Evolutionary conservation across 1,284 basidiomycete species (phyloP).

Genomic region (Irpex sp.): DNA sequence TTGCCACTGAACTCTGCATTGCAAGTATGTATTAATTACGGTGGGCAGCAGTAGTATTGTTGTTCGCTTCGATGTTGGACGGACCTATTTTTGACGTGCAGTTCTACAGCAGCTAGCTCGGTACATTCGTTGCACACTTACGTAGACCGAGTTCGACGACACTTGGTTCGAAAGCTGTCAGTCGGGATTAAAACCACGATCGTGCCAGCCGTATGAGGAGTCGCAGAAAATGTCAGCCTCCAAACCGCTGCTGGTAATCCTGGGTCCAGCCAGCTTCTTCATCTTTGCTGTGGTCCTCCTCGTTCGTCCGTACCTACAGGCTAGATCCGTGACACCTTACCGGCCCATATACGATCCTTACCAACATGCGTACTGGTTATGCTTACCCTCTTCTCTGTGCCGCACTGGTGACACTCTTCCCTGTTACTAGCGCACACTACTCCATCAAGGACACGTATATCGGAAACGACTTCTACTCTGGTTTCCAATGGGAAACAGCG

Average conservation of each 20-base stretch:
- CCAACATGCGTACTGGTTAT: slow-evolving; percentile 24
- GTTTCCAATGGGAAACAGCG: slow-evolving; percentile 42
- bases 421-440: slow-evolving; percentile 22
- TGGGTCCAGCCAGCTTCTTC: slow-evolving; percentile 18
- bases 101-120: too few relatives aligned
- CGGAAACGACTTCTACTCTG: slow-evolving; percentile 39
- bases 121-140: too few relatives aligned
- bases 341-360: slow-evolving; percentile 13
- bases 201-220: not conserved
- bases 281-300: slow-evolving; percentile 27
- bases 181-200: not conserved
- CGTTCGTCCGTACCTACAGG: slow-evolving; percentile 19
- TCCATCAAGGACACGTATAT: slow-evolving; percentile 28
- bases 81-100: too few relatives aligned
- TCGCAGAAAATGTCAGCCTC: not conserved
- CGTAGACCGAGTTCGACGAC: too few relatives aligned
- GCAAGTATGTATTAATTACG: too few relatives aligned
- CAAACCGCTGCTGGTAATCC: slow-evolving; percentile 2
- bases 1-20: too few relatives aligned
- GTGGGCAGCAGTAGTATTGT: too few relatives aligned
- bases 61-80: too few relatives aligned
- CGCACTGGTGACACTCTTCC: slow-evolving; percentile 14
- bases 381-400: slow-evolving; percentile 13
- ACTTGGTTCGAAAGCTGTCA: not conserved
- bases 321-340: slow-evolving; percentile 19